Evolutionary conservation across 169 alveolate genomes (phyloP), one percentile per base, ranked within the genome.

Genomic region (Plasmodium knowlesi): DNA sequence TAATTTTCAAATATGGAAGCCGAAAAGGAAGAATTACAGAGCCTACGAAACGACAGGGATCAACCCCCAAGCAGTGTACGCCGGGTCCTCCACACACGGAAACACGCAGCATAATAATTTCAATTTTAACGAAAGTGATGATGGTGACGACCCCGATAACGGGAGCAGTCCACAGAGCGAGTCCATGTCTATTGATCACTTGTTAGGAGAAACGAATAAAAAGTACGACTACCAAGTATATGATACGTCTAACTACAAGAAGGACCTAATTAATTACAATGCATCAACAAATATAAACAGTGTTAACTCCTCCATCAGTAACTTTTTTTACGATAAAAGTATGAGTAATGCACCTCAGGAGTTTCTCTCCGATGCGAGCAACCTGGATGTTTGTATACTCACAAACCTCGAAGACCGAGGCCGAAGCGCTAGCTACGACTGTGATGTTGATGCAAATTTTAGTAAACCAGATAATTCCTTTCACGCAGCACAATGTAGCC

Each of bases 1-100:
- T 61, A 79, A 79, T 78, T 79, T 88, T 79, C 70, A 79, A 88
- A 78, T 88, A 88, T 88, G 94, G 94, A 88, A 88, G 67, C 88
- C 89, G 14, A 79, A 71, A 28, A 88, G 73, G 71, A 88, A 5
- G 76, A 67, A 19, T 54, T 79, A 88, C 50, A 78, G 79, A 88
- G 5, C 34, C 16, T 43, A 88, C 28, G 34, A 88, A 39, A 1
- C 37, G 19, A n/a, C 43, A 19, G 22, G 39, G 46, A 76, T 39
- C n/a, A 1, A 19, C 37, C 16, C 34, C 37, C 46, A 57, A 25
- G 46, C 34, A 22, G 53, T 67, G n/a, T 67, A 61, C 72, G 82
- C 74, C 12, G 41, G 32, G 32, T 61, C 41, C n/a, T 9, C 76
- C 5, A 2, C 25, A 14, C n/a, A 88, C 46, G 9, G 54, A 28